phyloP scores from a whole-genome alignment of 2,329 filamentous ascomycete genomes.

The Colletotrichum theobromicola region DNA sequence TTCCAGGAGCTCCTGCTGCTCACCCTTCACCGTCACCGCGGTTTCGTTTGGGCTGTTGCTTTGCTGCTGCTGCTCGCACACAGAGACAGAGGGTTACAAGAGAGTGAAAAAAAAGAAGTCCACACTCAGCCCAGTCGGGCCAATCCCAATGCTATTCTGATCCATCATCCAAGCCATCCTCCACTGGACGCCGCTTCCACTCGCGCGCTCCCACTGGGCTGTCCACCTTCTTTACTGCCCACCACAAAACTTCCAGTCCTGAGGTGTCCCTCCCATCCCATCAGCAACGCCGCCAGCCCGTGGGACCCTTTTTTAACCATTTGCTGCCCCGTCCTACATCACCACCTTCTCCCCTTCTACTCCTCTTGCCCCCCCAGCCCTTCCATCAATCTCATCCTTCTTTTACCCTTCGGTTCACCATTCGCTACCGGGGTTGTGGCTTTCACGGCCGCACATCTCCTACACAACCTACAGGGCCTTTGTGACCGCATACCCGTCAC shows the following conservation, averaged over 20 bases:
- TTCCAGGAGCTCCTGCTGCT: background rate
- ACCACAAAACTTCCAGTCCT: background rate
- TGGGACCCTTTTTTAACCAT: slow-evolving; percentile 23
- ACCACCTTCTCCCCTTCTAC: slow-evolving; percentile 11
- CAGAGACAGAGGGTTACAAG: background rate
- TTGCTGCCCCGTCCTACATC: slow-evolving; percentile 20
- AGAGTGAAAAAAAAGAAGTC: background rate
- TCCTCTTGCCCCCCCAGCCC: slow-evolving; percentile 16
- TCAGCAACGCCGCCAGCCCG: slow-evolving; percentile 7
- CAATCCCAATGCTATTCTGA: slow-evolving; percentile 18
- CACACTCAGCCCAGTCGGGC: slow-evolving; percentile 13
- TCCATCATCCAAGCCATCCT: slow-evolving; percentile 19
- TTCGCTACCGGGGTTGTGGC: slow-evolving; percentile 19
- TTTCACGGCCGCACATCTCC: slow-evolving; percentile 15
- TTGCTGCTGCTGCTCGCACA: background rate
- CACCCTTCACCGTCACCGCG: background rate
- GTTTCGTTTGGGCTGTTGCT: background rate
- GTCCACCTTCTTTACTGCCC: background rate
- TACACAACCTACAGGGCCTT: slow-evolving; percentile 6
- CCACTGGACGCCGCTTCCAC: slow-evolving; percentile 4
- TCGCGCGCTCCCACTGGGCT: background rate
- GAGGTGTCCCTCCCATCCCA: background rate
- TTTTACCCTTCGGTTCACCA: slow-evolving; percentile 12
- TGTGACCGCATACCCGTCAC: slow-evolving; percentile 8
- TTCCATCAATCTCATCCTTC: slow-evolving; percentile 6